phyloP scores from a whole-genome alignment of 805 yeast genomes.

The Clavispora phyllophila region DNA sequence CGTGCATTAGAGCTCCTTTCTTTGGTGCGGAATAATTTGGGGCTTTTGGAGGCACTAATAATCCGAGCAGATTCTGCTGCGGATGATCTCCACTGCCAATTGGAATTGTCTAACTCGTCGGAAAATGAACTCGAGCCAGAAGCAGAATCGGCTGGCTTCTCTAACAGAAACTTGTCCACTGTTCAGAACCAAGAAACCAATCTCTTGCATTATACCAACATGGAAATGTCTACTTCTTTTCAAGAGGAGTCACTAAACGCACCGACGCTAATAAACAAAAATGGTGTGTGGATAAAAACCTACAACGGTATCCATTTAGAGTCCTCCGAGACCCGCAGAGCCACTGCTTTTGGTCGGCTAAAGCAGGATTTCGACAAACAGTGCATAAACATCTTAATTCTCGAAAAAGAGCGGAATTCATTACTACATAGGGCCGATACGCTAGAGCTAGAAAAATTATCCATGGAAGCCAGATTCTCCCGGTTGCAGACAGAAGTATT shows the following conservation, averaged over 20 bases:
- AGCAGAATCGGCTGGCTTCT: too few relatives aligned
- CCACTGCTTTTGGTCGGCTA: conserved; percentile 8
- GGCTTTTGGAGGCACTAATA: not conserved
- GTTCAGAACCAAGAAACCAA: too few relatives aligned
- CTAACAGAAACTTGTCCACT: too few relatives aligned
- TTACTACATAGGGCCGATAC: conserved; percentile 2
- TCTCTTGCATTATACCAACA: not conserved
- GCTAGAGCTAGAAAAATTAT: conserved; percentile 1
- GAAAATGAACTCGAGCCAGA: not conserved
- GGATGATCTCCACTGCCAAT: not conserved
- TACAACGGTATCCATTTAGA: conserved; percentile 3
- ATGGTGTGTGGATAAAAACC: conserved; percentile 9
- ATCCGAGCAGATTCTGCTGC: not conserved
- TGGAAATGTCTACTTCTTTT: not conserved
- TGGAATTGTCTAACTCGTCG: not conserved
- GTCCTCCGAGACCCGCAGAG: not conserved
- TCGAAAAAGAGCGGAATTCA: conserved; percentile 12
- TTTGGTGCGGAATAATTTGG: not conserved
- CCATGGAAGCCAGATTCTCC: not conserved
- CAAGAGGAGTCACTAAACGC: not conserved
- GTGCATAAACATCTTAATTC: conserved; percentile 8
- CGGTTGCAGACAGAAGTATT: not conserved
- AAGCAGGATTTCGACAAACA: conserved; percentile 9
- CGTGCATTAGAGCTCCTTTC: not conserved
- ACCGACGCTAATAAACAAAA: not conserved